Percentiles rank a stretch among this genome's conserved stretches.
Conservation (phyloP, 306 rosid species). For the Luffa aegyptiaca region DNA sequence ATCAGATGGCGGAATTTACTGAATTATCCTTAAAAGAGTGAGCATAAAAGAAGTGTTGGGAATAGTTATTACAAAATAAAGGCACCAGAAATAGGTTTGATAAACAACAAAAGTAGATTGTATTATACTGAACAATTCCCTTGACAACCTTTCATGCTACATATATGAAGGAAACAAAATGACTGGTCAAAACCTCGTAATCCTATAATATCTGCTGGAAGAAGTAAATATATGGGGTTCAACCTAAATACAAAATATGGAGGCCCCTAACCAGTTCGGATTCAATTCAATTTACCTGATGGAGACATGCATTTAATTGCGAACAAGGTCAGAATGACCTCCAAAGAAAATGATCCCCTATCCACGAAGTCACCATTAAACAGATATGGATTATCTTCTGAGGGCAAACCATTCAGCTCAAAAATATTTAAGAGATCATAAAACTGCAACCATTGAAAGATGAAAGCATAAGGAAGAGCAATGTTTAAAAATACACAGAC, state of each 20-base stretch:
- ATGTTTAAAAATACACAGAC: neutral
- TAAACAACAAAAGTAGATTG: neutral
- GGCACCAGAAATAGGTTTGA: neutral
- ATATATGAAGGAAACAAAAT: neutral
- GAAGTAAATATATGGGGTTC: neutral
- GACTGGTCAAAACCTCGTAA: neutral
- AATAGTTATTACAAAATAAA: neutral
- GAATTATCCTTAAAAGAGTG: neutral
- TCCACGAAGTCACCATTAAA: constrained; percentile 98
- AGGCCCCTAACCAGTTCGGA: neutral
- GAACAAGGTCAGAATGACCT: constrained; percentile 88
- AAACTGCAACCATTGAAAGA: constrained; percentile 48
- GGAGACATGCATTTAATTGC: constrained; percentile 98
- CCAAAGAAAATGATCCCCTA: constrained; percentile 94
- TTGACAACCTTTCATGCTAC: neutral
- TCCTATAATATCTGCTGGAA: neutral
- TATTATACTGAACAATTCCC: neutral
- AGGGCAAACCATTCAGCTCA: constrained; percentile 98
- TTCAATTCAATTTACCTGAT: constrained; percentile 43
- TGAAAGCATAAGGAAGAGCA: neutral
- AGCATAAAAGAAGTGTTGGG: neutral
- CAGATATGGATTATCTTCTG: constrained; percentile 90
- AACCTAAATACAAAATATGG: neutral
- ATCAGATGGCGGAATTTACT: neutral
- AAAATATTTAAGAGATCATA: constrained; percentile 89